Base-by-base conservation (phyloP, 2,329 filamentous ascomycete species). In the Ophiostoma ulmi region DNA sequence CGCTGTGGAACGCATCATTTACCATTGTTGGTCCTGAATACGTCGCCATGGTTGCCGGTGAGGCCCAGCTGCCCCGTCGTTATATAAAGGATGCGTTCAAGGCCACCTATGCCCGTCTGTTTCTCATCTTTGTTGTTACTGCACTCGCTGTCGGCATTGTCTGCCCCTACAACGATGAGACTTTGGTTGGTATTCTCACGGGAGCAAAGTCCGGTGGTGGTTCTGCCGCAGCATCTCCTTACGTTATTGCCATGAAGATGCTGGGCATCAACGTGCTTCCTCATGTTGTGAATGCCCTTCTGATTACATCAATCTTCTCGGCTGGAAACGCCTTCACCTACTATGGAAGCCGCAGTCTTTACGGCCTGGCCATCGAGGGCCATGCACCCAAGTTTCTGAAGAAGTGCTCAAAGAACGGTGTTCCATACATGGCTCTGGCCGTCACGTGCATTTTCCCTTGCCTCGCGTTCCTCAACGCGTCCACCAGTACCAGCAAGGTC, bases 211-310 rank as follows among this genome's bases (percentile, higher is more conserved):
- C 79, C 2, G 70, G 70, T 35, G 80, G 79, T 70, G 73, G 78
- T 1, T 79, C 79, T 68, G 84, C 75, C 3, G 86, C 87, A 73
- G 85, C 84, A 7, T 87, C 86, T 26, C 78, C 85, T 39, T 92
- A 89, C 74, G 90, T 94, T 72, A 91, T 93, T 73, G 91, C 90
- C 31, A 88, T 90, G 66, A 82, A 85, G n/a, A 84, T 86, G 55
- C 90, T 91, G 1, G 87, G 88, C 1, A 89, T 94, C 72, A 82
- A 81, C 4, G 88, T 85, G 3, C 85, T 94, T 7, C 89, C 90
- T 0, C 87, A 87, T 13, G 86, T 94, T 52, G 85, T 89, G 76
- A 89, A 89, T 75, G 86, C 84, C 2, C 80, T 88, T 75, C 80
- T 89, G 22, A 81, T 89, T 36, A 83, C 83, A 8, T 84, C 86